Conservation (phyloP, 176 grass and related monocot species). For the Poa annua region DNA sequence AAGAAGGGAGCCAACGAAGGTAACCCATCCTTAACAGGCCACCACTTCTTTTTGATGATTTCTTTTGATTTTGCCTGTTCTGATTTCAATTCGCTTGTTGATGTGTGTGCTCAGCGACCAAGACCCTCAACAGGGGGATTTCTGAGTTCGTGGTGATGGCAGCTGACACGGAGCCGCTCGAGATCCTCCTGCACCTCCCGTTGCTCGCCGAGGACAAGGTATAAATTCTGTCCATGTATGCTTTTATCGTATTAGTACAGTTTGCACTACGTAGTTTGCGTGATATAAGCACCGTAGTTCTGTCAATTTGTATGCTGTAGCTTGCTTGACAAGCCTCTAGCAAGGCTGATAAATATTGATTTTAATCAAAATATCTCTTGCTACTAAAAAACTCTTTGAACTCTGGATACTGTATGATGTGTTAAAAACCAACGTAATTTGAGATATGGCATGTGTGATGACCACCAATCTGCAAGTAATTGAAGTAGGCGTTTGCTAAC, state of each 20-base stretch:
- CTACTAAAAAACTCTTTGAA: background rate
- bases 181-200: conserved; percentile 88
- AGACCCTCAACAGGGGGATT: conserved; percentile 86
- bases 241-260: background rate
- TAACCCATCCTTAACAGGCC: conserved; percentile 21
- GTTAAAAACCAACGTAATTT: background rate
- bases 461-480: no score
- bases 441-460: no score
- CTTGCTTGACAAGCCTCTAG: background rate
- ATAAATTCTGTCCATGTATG: background rate
- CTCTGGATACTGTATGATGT: background rate
- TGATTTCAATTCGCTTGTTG: background rate
- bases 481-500: background rate
- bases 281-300: background rate
- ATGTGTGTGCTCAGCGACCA: conserved; percentile 54
- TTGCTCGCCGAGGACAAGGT: conserved; percentile 87
- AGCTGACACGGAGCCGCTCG: conserved; percentile 79
- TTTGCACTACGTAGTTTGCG: background rate
- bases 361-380: background rate
- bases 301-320: background rate
- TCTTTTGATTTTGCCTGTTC: background rate
- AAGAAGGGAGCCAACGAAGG: conserved; percentile 96
- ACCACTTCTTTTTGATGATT: background rate
- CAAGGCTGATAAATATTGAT: background rate
- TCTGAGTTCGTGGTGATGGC: conserved; percentile 93